These are phyloP conservation scores for Fraxinus platypoda DNA, from an alignment of 305 asterid genomes.

Conservation along the genomic window DNA sequence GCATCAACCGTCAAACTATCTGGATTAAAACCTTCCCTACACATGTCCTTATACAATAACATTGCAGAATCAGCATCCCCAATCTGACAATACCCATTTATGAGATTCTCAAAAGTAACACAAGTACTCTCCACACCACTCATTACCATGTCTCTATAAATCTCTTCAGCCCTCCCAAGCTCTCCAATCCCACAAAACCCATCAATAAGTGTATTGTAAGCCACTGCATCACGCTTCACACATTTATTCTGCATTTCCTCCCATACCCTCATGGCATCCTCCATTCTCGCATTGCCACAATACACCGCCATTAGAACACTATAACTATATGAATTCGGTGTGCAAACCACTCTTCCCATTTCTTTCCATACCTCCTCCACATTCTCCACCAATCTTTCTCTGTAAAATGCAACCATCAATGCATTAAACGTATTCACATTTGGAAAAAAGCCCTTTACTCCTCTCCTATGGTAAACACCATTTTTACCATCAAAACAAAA, in stretches of 20 bases:
- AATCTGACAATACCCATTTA: constrained; percentile 57
- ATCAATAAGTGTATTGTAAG: constrained; percentile 63
- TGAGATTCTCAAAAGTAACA: constrained; percentile 65
- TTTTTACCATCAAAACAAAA: constrained; percentile 34
- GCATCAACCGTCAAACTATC: constrained; percentile 50
- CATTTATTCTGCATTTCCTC: constrained; percentile 51
- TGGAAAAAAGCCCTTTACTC: constrained; percentile 27
- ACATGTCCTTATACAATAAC: constrained; percentile 60
- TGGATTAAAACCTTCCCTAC: constrained; percentile 49
- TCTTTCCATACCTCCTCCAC: constrained; percentile 77
- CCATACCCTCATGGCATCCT: constrained; percentile 54
- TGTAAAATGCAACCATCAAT: constrained; percentile 66
- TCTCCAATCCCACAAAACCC: constrained; percentile 66
- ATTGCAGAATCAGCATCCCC: constrained; percentile 48
- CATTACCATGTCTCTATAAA: constrained; percentile 64
- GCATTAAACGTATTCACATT: constrained; percentile 52
- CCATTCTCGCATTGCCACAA: constrained; percentile 49
- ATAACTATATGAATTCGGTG: constrained; percentile 60
- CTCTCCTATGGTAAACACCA: constrained; percentile 16
- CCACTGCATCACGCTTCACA: constrained; percentile 43
- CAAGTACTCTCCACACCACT: constrained; percentile 53
- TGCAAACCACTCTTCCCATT: constrained; percentile 39
- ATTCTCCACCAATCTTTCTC: constrained; percentile 63
- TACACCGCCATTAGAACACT: constrained; percentile 58
- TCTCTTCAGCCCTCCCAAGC: constrained; percentile 63